Percentiles rank a stretch among this genome's conserved stretches.
These are phyloP conservation scores for Helicocarpus griseus DNA, from an alignment of 2,329 filamentous ascomycete species.

Conservation along the genomic window DNA sequence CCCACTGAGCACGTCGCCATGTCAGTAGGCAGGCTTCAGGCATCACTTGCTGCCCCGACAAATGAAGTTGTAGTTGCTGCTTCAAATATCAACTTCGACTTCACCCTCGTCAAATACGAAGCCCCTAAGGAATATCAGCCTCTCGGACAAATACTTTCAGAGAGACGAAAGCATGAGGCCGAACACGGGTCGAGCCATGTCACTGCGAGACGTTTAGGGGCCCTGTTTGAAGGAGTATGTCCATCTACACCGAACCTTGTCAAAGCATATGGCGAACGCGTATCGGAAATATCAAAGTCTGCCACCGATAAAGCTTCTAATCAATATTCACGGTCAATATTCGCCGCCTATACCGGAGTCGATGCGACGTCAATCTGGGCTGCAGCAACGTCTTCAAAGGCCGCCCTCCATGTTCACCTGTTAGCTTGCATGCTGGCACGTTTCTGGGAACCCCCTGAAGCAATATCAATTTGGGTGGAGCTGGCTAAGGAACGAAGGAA, in stretches of 20 bases:
- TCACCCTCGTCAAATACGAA: conserved; percentile 31
- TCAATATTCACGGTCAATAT: neutral
- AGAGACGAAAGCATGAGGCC: conserved; percentile 16
- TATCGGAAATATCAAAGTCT: conserved; percentile 19
- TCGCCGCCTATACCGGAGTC: conserved; percentile 9
- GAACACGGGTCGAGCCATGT: conserved; percentile 28
- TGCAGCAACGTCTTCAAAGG: conserved; percentile 18
- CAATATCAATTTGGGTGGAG: conserved; percentile 25
- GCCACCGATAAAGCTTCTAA: neutral
- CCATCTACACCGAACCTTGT: conserved; percentile 25
- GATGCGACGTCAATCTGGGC: conserved; percentile 17
- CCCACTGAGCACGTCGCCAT: too few species aligned
- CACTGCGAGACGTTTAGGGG: conserved; percentile 30
- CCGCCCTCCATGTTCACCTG: conserved; percentile 23
- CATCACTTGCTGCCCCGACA: conserved; percentile 4
- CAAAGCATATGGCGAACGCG: conserved; percentile 25
- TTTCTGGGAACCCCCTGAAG: conserved; percentile 17
- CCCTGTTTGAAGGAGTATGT: conserved; percentile 27
- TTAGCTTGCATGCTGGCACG: conserved; percentile 26
- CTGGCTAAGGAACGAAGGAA: conserved; percentile 12
- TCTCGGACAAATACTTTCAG: conserved; percentile 23
- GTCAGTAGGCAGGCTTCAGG: neutral
- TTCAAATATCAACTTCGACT: conserved; percentile 33
- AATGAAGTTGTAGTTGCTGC: conserved; percentile 13
- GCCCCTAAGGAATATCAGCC: conserved; percentile 29